Conservation (phyloP, 2,329 filamentous ascomycete species). For the Colletotrichum tropicicola region DNA sequence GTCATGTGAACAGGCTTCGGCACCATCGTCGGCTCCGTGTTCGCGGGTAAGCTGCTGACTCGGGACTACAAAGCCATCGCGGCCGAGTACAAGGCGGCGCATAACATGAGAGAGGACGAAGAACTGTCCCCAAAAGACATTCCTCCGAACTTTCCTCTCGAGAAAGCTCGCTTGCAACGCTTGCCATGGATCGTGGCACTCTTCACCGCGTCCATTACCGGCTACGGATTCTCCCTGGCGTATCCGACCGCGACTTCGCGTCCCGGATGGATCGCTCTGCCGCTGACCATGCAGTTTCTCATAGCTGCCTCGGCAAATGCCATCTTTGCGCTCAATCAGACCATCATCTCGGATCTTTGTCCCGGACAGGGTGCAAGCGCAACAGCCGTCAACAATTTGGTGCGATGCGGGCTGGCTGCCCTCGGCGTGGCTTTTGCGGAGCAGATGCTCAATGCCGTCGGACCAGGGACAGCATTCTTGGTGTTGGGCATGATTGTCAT, state of each 20-base stretch:
- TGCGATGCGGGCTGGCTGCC: constrained; percentile 24
- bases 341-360: constrained; percentile 44
- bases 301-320: constrained; percentile 47
- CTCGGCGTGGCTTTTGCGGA: constrained; percentile 19
- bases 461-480: constrained; percentile 19
- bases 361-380: constrained; percentile 40
- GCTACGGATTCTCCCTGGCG: constrained; percentile 45
- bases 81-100: constrained; percentile 35
- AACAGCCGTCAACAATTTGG: constrained; percentile 45
- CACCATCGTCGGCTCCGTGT: constrained; percentile 49
- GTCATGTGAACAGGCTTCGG: constrained; percentile 39
- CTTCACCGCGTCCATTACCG: constrained; percentile 44
- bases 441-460: constrained; percentile 21
- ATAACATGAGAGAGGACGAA: constrained; percentile 32
- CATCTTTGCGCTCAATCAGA: constrained; percentile 45
- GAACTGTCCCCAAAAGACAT: constrained; percentile 38
- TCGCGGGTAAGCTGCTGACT: constrained; percentile 52
- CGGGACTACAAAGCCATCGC: constrained; percentile 35
- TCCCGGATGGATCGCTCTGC: constrained; percentile 37
- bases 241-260: constrained; percentile 21
- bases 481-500: constrained; percentile 13
- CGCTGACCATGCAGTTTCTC: constrained; percentile 40
- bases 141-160: constrained; percentile 50
- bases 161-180: constrained; percentile 47
- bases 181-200: constrained; percentile 45